Percentiles rank a stretch among this genome's conserved stretches.
Evolutionary conservation across 1,284 basidiomycete genomes (phyloP).

Genomic region (Moesziomyces sp.): DNA sequence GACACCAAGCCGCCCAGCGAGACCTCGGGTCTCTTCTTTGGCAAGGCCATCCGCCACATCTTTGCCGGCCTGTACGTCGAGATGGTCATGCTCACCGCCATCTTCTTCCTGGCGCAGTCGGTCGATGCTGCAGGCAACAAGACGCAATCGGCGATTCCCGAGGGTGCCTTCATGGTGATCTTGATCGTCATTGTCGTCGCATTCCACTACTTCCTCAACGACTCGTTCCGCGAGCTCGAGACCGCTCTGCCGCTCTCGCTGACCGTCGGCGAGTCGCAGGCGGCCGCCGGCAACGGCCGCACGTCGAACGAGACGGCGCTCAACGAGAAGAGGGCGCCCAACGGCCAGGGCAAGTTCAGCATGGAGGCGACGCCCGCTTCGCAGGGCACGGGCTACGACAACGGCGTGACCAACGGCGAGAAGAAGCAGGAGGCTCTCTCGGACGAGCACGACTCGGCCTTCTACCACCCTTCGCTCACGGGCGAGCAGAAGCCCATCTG

Average conservation of each 20-base stretch:
- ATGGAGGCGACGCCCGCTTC: slow-evolving; percentile 17
- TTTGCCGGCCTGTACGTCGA: slow-evolving; percentile 78
- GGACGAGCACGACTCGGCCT: slow-evolving; percentile 48
- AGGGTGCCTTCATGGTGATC: slow-evolving; percentile 80
- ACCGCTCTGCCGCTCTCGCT: slow-evolving; percentile 58
- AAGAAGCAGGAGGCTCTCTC: slow-evolving; percentile 15
- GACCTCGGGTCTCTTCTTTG: slow-evolving; percentile 95
- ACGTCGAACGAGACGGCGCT: slow-evolving; percentile 43
- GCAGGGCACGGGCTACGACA: slow-evolving; percentile 23
- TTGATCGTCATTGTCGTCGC: slow-evolving; percentile 82
- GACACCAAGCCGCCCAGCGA: slow-evolving; percentile 80
- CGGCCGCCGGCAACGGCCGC: slow-evolving; percentile 21
- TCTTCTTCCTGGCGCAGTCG: slow-evolving; percentile 64
- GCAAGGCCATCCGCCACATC: slow-evolving; percentile 88
- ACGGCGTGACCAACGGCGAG: slow-evolving; percentile 8
- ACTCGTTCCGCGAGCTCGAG: slow-evolving; percentile 55
- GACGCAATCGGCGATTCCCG: slow-evolving; percentile 55
- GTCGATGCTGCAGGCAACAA: slow-evolving; percentile 31
- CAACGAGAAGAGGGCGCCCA: slow-evolving; percentile 53
- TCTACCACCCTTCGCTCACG: slow-evolving; percentile 59
- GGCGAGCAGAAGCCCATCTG: slow-evolving; percentile 62
- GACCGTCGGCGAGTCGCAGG: slow-evolving; percentile 19
- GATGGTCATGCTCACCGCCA: slow-evolving; percentile 60
- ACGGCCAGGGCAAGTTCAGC: slow-evolving; percentile 13
- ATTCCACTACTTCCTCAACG: slow-evolving; percentile 68